A percentile compares a stretch with the other conserved stretches of the same genome.
phyloP scores from a whole-genome alignment of 805 yeast species.

The Tetrapisispora arboricola region DNA sequence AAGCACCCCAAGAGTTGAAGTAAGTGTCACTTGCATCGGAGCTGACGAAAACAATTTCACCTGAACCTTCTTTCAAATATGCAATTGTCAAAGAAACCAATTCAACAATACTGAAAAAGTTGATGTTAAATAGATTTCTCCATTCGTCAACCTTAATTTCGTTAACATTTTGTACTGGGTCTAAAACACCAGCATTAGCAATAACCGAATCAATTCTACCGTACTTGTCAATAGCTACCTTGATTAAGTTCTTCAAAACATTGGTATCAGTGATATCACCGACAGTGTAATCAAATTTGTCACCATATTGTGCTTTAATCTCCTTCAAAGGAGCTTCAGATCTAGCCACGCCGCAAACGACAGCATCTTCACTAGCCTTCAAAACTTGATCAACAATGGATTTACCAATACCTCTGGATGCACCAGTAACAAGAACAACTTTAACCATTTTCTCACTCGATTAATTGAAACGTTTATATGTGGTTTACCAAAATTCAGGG shows the following conservation, averaged over 20 bases:
- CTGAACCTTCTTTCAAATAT: conserved; percentile 41
- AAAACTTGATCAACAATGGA: conserved; percentile 50
- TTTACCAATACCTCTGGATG: conserved; percentile 69
- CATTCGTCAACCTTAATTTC: conserved; percentile 39
- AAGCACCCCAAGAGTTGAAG: conserved; percentile 64
- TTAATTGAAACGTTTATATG: not conserved
- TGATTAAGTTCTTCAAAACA: conserved; percentile 30
- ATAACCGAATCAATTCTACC: conserved; percentile 56
- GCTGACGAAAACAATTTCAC: conserved; percentile 65
- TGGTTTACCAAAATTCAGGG: no score
- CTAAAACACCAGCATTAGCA: conserved; percentile 76
- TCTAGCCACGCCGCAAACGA: conserved; percentile 59
- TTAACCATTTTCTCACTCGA: conserved; percentile 10
- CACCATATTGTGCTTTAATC: conserved; percentile 38
- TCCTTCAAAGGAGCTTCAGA: conserved; percentile 38
- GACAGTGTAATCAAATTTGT: conserved; percentile 40
- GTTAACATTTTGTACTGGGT: conserved; percentile 53
- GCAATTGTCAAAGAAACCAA: conserved; percentile 50
- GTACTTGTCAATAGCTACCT: conserved; percentile 37
- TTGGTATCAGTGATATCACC: conserved; percentile 52
- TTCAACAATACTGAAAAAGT: conserved; percentile 64
- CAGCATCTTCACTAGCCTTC: conserved; percentile 33
- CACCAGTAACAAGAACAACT: conserved; percentile 50
- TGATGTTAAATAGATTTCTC: conserved; percentile 59
- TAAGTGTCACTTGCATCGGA: conserved; percentile 70